Evolutionary conservation across 2,329 filamentous ascomycete genomes (phyloP).

Genomic region (Fusarium heterosporum): DNA sequence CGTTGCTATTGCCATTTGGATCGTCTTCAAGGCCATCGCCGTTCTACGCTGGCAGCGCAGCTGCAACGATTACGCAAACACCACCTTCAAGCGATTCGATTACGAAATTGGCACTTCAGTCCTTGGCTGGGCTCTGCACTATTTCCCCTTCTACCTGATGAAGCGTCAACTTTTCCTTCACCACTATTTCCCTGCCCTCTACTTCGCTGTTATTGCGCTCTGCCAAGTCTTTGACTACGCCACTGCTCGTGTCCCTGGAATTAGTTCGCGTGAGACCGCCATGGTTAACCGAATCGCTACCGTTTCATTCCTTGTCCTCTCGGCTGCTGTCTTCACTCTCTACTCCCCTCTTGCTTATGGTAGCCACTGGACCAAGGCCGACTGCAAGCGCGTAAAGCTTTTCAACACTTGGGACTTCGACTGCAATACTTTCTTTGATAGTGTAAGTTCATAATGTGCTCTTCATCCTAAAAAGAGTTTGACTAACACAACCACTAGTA

Average conservation of each 20-base stretch:
- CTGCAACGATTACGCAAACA: constrained; percentile 84
- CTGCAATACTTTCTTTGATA: constrained; percentile 90
- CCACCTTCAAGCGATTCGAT: constrained; percentile 94
- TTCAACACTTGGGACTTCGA: constrained; percentile 96
- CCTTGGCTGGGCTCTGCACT: constrained; percentile 96
- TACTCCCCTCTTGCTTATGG: constrained; percentile 93
- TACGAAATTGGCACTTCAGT: constrained; percentile 94
- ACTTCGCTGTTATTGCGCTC: constrained; percentile 91
- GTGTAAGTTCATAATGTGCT: constrained; percentile 72
- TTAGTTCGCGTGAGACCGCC: constrained; percentile 75
- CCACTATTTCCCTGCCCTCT: constrained; percentile 97
- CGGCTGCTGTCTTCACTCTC: constrained; percentile 81
- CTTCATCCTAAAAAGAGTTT: not conserved
- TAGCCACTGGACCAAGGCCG: constrained; percentile 89
- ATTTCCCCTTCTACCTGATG: constrained; percentile 99
- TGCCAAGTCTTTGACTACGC: constrained; percentile 91
- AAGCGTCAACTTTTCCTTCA: constrained; percentile 97
- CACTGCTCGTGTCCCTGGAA: constrained; percentile 75
- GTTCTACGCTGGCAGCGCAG: constrained; percentile 94
- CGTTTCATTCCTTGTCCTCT: constrained; percentile 78
- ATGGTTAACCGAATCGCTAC: constrained; percentile 80
- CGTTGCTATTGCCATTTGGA: constrained; percentile 79
- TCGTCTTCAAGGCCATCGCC: constrained; percentile 86
- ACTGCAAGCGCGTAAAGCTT: constrained; percentile 89
- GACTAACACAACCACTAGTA: constrained; percentile 56